Evolutionary conservation across 495 filamentous ascomycete species (phyloP), one percentile per base, ranked within the genome.

Genomic region (Beverwykella pulmonaria): DNA sequence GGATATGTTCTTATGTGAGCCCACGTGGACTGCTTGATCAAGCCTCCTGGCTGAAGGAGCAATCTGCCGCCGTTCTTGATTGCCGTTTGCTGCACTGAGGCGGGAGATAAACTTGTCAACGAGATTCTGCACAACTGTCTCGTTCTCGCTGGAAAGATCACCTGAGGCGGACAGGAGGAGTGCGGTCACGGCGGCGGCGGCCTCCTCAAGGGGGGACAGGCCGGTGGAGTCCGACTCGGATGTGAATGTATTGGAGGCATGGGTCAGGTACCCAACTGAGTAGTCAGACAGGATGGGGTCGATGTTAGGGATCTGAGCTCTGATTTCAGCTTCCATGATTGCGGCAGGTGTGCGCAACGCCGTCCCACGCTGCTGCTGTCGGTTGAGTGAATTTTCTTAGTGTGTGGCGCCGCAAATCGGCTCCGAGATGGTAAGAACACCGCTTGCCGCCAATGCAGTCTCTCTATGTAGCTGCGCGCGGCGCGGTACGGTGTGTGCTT

Each of bases 21-120:
- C 91, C 65, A 99, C 93, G 74, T 97, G 91, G 81, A 97, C 94
- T 56, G 93, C 88, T 78, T 97, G 94, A 74, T 97, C 95, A 12
- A 99, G 85, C 71, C 89, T 89, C 76, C 84, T 91, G 27, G 95
- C 92, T 20, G 86, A 86, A 23, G 91, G 87, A 22, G 86, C 86
- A 78, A 86, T 83, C 68, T 90, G 87, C 55, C 81, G 81, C 48
- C 80, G 78, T 69, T 92, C 91, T 77, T 92, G 87, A 44, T 80
- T 74, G n/a, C 87, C 90, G 81, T 91, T 87, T 54, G 83, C 82
- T 12, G 87, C 86, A 72, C 86, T 88, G 56, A 98, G 85, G 62
- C 86, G 88, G 57, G 89, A 84, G 46, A 96, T 90, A 83, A 96
- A 96, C 74, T 90, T 96, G 65, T 90, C 86, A n/a, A 99, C 92